Evolutionary conservation across 2,329 filamentous ascomycete species (phyloP).

Genomic region (Botrytis byssoidea): DNA sequence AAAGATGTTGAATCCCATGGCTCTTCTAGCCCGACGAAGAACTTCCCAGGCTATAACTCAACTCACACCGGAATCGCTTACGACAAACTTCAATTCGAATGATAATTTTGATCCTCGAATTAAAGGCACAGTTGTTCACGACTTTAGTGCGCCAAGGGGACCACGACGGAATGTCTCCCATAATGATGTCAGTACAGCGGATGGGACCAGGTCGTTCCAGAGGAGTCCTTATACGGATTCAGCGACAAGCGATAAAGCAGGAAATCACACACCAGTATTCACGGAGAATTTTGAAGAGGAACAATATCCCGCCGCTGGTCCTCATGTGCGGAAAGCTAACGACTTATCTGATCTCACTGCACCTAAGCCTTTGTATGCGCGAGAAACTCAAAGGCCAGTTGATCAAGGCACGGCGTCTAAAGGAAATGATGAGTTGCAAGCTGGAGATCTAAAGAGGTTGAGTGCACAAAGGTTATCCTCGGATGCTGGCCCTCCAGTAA

Average conservation of each 20-base stretch:
- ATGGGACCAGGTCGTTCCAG: slow-evolving; percentile 26
- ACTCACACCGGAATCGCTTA: slow-evolving; percentile 32
- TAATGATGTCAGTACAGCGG: slow-evolving; percentile 29
- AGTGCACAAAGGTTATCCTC: slow-evolving; percentile 28
- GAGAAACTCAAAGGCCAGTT: slow-evolving; percentile 28
- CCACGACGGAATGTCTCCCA: slow-evolving; percentile 45
- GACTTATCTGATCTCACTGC: slow-evolving; percentile 38
- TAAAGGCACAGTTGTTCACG: slow-evolving; percentile 61
- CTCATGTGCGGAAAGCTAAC: slow-evolving; percentile 39
- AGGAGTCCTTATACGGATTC: slow-evolving; percentile 25
- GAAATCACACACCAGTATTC: slow-evolving; percentile 54
- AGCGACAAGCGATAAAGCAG: slow-evolving; percentile 30
- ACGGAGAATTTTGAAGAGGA: slow-evolving; percentile 55
- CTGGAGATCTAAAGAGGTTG: slow-evolving; percentile 18
- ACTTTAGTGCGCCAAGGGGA: slow-evolving; percentile 59
- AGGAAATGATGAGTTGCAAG: slow-evolving; percentile 30
- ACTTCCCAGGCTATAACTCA: slow-evolving; percentile 38
- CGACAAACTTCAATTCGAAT: slow-evolving; percentile 34
- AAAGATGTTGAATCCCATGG: slow-evolving; percentile 44
- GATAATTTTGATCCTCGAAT: slow-evolving; percentile 61
- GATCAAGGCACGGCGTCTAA: slow-evolving; percentile 26
- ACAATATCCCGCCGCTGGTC: slow-evolving; percentile 40
- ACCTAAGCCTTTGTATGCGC: slow-evolving; percentile 36
- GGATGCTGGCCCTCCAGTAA: slow-evolving; percentile 31
- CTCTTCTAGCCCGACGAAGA: slow-evolving; percentile 38